These are phyloP conservation scores for Sicyos baderoa DNA, from an alignment of 306 rosid species.

Conservation along the genomic window DNA sequence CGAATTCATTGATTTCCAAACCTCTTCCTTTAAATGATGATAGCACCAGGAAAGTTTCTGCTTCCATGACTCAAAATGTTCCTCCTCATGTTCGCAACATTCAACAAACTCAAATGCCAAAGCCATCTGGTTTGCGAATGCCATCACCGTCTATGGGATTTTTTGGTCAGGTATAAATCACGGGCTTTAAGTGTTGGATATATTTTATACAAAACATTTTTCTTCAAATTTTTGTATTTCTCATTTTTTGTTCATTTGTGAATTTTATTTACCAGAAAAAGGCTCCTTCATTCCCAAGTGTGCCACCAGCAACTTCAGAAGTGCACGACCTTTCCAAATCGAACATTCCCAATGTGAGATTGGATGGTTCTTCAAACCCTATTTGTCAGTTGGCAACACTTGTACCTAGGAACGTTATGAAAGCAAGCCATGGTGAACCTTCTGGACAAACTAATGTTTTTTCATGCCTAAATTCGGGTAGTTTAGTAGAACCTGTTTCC, in stretches of 20 bases:
- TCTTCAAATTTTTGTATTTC: not conserved
- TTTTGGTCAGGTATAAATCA: slow-evolving; percentile 56
- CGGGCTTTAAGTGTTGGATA: slow-evolving; percentile 19
- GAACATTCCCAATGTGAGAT: slow-evolving; percentile 32
- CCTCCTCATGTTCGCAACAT: slow-evolving; percentile 26
- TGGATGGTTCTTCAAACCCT: slow-evolving; percentile 27
- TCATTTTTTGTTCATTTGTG: slow-evolving; percentile 18
- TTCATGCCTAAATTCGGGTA: slow-evolving; percentile 16
- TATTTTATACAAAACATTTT: not conserved
- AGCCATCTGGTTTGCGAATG: slow-evolving; percentile 80
- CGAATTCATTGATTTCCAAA: slow-evolving; percentile 20
- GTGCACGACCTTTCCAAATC: slow-evolving; percentile 30
- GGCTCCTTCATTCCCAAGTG: slow-evolving; percentile 32
- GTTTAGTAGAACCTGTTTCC: slow-evolving; percentile 14
- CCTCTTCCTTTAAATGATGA: slow-evolving; percentile 10
- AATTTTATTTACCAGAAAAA: slow-evolving; percentile 41
- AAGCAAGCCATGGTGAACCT: slow-evolving; percentile 23
- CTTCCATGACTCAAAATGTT: slow-evolving; percentile 31
- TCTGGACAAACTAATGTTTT: slow-evolving; percentile 21
- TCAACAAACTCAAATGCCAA: slow-evolving; percentile 40
- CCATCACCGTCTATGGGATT: slow-evolving; percentile 88
- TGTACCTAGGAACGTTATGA: slow-evolving; percentile 25
- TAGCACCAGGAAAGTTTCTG: slow-evolving; percentile 22
- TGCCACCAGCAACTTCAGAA: slow-evolving; percentile 33
- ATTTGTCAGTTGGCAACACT: slow-evolving; percentile 28